Conservation (phyloP, 768 basidiomycete species). For the Naematelia aurantialba region DNA sequence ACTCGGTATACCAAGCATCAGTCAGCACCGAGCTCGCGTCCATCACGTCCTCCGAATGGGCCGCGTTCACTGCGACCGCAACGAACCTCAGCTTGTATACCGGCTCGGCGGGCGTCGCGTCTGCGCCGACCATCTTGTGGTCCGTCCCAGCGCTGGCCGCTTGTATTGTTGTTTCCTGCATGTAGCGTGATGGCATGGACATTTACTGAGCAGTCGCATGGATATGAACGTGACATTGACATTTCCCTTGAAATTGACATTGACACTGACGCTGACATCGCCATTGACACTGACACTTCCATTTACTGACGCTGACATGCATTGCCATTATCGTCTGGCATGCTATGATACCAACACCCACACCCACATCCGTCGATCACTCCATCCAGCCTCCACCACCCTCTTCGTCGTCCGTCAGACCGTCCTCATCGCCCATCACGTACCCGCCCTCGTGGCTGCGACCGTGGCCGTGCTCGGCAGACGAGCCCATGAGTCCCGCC, state of each 20-base stretch:
- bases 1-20: constrained; percentile 2
- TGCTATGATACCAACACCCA: no score
- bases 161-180: background rate
- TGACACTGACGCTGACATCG: no score
- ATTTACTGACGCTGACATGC: no score
- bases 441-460: constrained; percentile 21
- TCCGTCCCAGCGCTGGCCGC: background rate
- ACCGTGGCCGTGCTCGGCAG: constrained; percentile 68
- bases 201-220: no score
- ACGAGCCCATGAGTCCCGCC: constrained; percentile 47
- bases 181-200: background rate
- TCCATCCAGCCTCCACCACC: constrained; percentile 48
- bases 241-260: no score
- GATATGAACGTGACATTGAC: no score
- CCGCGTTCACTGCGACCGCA: constrained; percentile 8
- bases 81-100: background rate
- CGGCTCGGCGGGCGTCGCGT: background rate
- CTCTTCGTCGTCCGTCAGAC: constrained; percentile 75
- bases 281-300: no score
- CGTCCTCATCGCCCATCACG: constrained; percentile 55
- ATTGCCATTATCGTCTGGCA: no score
- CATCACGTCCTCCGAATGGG: constrained; percentile 5
- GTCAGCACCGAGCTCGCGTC: constrained; percentile 4
- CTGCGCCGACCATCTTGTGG: no score
- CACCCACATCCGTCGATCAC: background rate